Percentiles rank a stretch among this genome's conserved stretches.
Evolutionary conservation across 2,329 filamentous ascomycete genomes (phyloP).

Genomic region (Periconia sp.): DNA sequence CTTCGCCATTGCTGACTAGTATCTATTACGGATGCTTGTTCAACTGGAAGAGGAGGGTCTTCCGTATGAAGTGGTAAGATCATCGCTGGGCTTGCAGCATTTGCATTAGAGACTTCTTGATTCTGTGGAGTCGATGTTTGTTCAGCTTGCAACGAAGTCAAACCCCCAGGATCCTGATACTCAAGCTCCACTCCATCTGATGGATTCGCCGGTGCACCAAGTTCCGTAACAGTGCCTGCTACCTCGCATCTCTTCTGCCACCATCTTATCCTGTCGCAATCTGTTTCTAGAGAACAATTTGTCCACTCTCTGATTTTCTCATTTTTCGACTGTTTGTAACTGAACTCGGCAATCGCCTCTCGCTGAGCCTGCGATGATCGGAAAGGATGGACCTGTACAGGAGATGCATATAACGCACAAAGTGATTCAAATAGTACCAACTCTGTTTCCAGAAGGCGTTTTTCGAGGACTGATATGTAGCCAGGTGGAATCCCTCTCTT

Average conservation of each 20-base stretch:
- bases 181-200: neutral
- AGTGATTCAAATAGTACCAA: constrained; percentile 21
- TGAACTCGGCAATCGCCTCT: constrained; percentile 7
- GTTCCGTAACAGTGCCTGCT: neutral
- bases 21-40: neutral
- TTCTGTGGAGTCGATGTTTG: neutral
- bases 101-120: neutral
- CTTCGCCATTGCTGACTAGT: constrained; percentile 13
- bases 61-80: neutral
- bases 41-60: neutral
- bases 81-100: neutral
- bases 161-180: neutral
- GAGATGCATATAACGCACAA: constrained; percentile 14
- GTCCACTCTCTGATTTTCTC: constrained; percentile 26
- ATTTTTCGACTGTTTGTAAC: constrained; percentile 19
- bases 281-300: constrained; percentile 12
- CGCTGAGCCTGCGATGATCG: constrained; percentile 11
- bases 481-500: constrained; percentile 28
- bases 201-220: neutral
- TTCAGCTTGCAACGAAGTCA: neutral
- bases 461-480: constrained; percentile 23
- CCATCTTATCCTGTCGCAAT: constrained; percentile 15
- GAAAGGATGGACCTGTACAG: constrained; percentile 8
- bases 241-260: constrained; percentile 10
- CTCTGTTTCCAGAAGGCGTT: constrained; percentile 24